These are phyloP conservation scores for Dryadomyces quercivorus DNA, from an alignment of 2,329 filamentous ascomycete species.

Conservation along the genomic window DNA sequence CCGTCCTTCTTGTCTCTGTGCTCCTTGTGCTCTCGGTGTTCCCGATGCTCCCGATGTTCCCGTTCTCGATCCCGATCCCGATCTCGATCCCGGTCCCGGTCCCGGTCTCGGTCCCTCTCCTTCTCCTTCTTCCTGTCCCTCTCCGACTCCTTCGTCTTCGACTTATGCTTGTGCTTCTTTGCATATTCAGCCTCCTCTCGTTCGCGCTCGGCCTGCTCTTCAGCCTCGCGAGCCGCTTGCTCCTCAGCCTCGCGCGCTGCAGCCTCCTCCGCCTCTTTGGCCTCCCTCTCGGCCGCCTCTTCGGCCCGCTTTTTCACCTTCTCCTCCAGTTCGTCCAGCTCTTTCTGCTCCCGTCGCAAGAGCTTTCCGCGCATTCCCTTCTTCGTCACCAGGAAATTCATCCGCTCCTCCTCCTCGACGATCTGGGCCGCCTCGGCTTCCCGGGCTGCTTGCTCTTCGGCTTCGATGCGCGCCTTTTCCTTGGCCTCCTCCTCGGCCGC, in stretches of 20 bases:
- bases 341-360: constrained; percentile 17
- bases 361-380: constrained; percentile 17
- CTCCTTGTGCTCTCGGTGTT: constrained; percentile 10
- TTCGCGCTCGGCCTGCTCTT: constrained; percentile 21
- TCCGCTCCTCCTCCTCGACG: constrained; percentile 24
- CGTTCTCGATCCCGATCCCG: background rate
- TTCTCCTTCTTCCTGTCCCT: constrained; percentile 5
- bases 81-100: background rate
- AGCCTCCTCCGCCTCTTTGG: constrained; percentile 20
- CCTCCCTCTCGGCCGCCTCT: constrained; percentile 14
- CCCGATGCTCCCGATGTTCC: background rate
- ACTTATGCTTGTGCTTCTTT: constrained; percentile 26
- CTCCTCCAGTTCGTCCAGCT: constrained; percentile 22
- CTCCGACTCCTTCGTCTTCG: constrained; percentile 11
- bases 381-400: constrained; percentile 18
- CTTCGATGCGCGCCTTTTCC: constrained; percentile 8
- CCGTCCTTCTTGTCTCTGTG: constrained; percentile 13
- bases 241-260: constrained; percentile 19
- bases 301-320: constrained; percentile 19
- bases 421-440: constrained; percentile 23
- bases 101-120: constrained; percentile 3
- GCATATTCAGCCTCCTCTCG: constrained; percentile 18
- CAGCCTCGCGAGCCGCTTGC: constrained; percentile 18
- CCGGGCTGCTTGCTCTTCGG: constrained; percentile 15
- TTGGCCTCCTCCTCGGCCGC: constrained; percentile 14